Base-by-base conservation (phyloP, 257 asterid genomes). In the Penstemon newberryi region DNA sequence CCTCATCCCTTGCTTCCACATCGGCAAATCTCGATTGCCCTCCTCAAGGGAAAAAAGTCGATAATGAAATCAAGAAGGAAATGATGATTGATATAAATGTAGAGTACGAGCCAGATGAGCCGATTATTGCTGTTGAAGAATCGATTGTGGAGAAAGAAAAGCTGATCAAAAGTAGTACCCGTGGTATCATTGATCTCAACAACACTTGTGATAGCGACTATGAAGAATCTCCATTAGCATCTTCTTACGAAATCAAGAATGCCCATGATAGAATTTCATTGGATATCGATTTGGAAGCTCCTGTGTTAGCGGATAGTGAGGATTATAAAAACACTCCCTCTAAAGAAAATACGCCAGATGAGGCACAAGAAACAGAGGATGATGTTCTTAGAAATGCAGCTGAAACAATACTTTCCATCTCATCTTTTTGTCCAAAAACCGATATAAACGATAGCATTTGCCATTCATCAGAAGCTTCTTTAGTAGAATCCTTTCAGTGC, bases 271-370 rank as follows among this genome's bases (percentile, higher is more conserved):
- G 81, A 81, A 61, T 62, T 43, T 38, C 75, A 15, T 43, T 79
- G 55, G 97, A 82, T 40, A 88, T 90, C 63, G 89, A 92, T 75
- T 81, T 92, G 58, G 96, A 92, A 89, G 90, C 90, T 45, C 87
- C 88, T 6, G 77, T 67, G 56, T 58, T 58, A 40, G 66, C 12
- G 12, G 96, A 89, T 72, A 60, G 52, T 6, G 91, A 83, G 67
- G 90, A 79, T 55, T 86, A 68, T 46, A 25, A 25, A 2, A 25
- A 25, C 33, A 25, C 33, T 25, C 33, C 33, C 33, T 25, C 33
- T 1, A 25, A 1, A 25, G 81, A 77, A 36, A 67, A 65, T 53
- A 53, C 67, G 70, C 80, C 45, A 9, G 64, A 51, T 1, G 75
- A 57, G 66, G 69, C 44, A 63, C 61, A 69, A 41, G 63, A 78